These are phyloP conservation scores for Hypoxylon trugodes DNA, from an alignment of 495 filamentous ascomycete species.

Conservation along the genomic window DNA sequence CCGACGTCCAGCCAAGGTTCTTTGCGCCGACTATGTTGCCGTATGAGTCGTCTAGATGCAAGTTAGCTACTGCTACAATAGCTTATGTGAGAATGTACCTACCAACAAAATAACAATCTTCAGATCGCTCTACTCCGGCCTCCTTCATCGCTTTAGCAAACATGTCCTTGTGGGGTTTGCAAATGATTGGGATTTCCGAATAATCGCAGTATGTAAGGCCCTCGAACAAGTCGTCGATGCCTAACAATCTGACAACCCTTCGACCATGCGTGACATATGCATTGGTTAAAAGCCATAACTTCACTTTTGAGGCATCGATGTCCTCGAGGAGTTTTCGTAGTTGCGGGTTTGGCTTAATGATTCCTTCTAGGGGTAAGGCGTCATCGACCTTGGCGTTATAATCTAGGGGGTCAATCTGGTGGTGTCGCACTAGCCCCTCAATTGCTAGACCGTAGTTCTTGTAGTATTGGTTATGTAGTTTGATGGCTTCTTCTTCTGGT, in stretches of 20 bases:
- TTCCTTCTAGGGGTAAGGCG: slow-evolving; percentile 83
- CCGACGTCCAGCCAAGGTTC: slow-evolving; percentile 79
- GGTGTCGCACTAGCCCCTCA: slow-evolving; percentile 89
- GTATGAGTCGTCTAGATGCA: slow-evolving; percentile 77
- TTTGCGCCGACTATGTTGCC: slow-evolving; percentile 76
- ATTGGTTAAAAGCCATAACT: slow-evolving; percentile 94
- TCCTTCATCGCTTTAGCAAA: slow-evolving; percentile 81
- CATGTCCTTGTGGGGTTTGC: slow-evolving; percentile 87
- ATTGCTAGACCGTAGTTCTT: slow-evolving; percentile 96
- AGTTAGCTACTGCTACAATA: slow-evolving; percentile 19
- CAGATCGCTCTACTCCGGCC: slow-evolving; percentile 63
- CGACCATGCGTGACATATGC: slow-evolving; percentile 90
- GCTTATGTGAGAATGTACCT: slow-evolving; percentile 41
- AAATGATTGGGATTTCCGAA: slow-evolving; percentile 68
- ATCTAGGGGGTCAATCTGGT: slow-evolving; percentile 93
- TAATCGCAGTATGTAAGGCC: slow-evolving; percentile 96
- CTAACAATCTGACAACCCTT: slow-evolving; percentile 81
- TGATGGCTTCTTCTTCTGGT: slow-evolving; percentile 72
- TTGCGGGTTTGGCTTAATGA: slow-evolving; percentile 78
- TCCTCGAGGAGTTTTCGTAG: slow-evolving; percentile 80
- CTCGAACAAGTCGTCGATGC: slow-evolving; percentile 87
- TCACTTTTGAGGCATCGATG: slow-evolving; percentile 80
- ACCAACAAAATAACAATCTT: slow-evolving; percentile 89
- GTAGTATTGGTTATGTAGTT: slow-evolving; percentile 91
- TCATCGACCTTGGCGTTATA: slow-evolving; percentile 97